These are phyloP conservation scores for Brassica rapa DNA, from an alignment of 345 rosid species.

Conservation along the genomic window DNA sequence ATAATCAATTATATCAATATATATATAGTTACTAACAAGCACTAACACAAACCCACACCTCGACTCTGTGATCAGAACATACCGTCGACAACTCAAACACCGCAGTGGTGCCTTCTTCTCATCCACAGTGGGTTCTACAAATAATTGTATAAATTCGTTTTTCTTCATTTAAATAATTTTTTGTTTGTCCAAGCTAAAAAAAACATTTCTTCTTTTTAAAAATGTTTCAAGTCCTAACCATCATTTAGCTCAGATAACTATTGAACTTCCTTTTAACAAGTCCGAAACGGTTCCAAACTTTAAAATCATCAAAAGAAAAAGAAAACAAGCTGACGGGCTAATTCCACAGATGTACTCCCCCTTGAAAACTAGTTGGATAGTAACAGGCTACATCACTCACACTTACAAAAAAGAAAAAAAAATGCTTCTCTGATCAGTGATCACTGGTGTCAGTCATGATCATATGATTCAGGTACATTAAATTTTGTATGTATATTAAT, in stretches of 20 bases:
- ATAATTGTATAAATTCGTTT: background rate
- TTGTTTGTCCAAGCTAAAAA: background rate
- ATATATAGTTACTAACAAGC: constrained; percentile 29
- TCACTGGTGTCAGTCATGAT: background rate
- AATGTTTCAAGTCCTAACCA: background rate
- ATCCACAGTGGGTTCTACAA: background rate
- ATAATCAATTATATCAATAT: background rate
- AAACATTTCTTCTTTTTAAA: no score
- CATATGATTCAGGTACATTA: background rate
- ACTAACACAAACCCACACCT: constrained; percentile 7
- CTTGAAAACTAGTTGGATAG: background rate
- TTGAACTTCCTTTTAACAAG: background rate
- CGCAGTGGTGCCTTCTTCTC: constrained; percentile 20
- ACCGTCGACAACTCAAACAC: constrained; percentile 68
- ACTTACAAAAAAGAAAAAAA: background rate
- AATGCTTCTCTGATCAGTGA: background rate
- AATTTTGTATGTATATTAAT: background rate
- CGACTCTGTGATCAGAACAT: constrained; percentile 38
- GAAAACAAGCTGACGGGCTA: background rate
- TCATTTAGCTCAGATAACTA: background rate
- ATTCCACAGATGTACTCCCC: background rate
- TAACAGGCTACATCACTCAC: background rate
- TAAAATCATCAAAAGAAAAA: background rate
- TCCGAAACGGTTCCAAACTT: background rate
- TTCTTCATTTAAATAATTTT: background rate